Conservation (phyloP, 2,329 filamentous ascomycete species). For the Ceratocystis harringtonii region DNA sequence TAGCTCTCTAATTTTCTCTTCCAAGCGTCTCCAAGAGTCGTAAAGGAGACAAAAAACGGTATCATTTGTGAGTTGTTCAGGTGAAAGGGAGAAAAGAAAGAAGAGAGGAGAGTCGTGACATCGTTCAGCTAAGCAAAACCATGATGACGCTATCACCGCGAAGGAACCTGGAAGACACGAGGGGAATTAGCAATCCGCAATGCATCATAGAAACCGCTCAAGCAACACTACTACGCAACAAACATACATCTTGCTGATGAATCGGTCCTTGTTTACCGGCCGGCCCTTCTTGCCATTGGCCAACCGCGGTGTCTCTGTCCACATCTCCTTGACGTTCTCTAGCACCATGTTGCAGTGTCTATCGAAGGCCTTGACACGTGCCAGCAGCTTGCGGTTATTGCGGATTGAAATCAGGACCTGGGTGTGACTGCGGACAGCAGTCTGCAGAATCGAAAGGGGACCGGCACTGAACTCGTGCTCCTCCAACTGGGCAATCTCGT, state of each 20-base stretch:
- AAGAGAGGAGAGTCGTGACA: constrained; percentile 5
- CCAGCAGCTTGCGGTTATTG: constrained; percentile 95
- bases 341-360: constrained; percentile 98
- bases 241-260: constrained; percentile 89
- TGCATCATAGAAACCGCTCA: neutral
- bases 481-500: constrained; percentile 63
- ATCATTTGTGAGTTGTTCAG: constrained; percentile 14
- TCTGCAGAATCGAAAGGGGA: constrained; percentile 79
- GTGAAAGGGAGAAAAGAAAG: neutral
- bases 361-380: constrained; percentile 96
- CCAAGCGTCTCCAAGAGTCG: constrained; percentile 11
- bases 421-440: constrained; percentile 82
- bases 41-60: constrained; percentile 10
- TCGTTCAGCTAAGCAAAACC: constrained; percentile 56
- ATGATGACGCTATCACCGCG: constrained; percentile 79
- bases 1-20: neutral
- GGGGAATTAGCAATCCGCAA: neutral
- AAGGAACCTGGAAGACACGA: constrained; percentile 47
- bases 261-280: constrained; percentile 92
- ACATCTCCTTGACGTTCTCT: constrained; percentile 94
- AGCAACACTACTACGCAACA: neutral
- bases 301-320: constrained; percentile 81
- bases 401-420: constrained; percentile 96
- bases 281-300: constrained; percentile 77
- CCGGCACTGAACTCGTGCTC: constrained; percentile 42